Evolutionary conservation across 805 yeast species (phyloP), one percentile per base, ranked within the genome.

Genomic region (Yamadazyma akitaensis): DNA sequence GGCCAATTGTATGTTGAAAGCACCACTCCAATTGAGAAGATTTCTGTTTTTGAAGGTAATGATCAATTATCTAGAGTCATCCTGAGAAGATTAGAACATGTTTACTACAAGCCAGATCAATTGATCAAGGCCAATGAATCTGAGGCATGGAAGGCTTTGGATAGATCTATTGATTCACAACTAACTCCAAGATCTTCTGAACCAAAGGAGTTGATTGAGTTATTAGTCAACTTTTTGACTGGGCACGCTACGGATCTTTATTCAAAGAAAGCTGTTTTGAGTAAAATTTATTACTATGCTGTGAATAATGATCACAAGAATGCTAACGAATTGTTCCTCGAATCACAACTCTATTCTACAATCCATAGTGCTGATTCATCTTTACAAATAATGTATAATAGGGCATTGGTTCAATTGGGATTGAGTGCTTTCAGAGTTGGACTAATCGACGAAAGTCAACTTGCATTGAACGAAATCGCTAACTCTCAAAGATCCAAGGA

Each of bases 341-440:
- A 81, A 73, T 88, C 97, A 17, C 94, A 90, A 64, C 72, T 90
- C 59, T 96, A 88, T 73, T 75, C 87, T 26, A 76, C 85, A 39
- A 88, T 92, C 57, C 88, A 88, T 66, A 79, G 83, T 42, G 85
- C 96, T 30, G 98, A 92, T 59, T 81, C 95, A 30, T 72, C 84
- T 32, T 71, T 92, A 56, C 99, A 94, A 77, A 90, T 94, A 46
- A 77, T 89, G 58, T 94, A 89, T 79, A 94, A 94, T 78, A 81
- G 99, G 67, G 90, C 96, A 14, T 79, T 94, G 53, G 97, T 89
- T 52, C 99, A 94, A 71, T 79, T 95, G 53, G 99, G 99, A 49
- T 79, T 94, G 55, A 83, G 95, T 65, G 98, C 99, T 13, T 94
- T 94, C 84, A 83, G 96, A 66, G 70, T 80, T 43, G 97, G 98